Percentiles rank a stretch among this genome's conserved stretches.
These are phyloP conservation scores for Calonectria leucothoes DNA, from an alignment of 2,329 filamentous ascomycete species.

Conservation along the genomic window DNA sequence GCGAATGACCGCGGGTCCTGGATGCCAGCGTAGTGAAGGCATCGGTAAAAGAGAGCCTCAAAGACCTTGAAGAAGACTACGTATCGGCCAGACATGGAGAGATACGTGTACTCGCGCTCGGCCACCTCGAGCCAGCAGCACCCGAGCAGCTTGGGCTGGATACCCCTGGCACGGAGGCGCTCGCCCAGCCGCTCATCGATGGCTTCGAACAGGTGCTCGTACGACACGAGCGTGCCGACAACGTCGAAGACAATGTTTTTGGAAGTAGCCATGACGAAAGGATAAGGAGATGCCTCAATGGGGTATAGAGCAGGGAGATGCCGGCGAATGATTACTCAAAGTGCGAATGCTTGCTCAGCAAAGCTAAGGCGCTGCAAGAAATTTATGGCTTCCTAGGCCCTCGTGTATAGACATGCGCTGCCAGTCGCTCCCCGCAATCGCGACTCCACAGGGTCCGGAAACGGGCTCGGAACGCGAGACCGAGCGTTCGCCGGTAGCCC, in stretches of 20 bases:
- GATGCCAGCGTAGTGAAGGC: constrained; percentile 21
- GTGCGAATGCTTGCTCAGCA: background rate
- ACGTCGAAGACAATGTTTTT: constrained; percentile 36
- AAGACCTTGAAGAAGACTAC: constrained; percentile 23
- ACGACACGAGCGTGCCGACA: constrained; percentile 29
- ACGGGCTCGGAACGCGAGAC: background rate
- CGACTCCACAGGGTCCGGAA: background rate
- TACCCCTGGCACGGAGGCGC: constrained; percentile 9
- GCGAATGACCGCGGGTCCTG: constrained; percentile 14
- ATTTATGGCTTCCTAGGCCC: background rate
- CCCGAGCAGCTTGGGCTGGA: constrained; percentile 18
- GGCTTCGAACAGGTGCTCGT: constrained; percentile 24
- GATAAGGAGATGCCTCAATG: background rate
- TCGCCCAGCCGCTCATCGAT: constrained; percentile 15
- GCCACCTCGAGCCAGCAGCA: constrained; percentile 23
- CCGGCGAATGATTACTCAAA: background rate
- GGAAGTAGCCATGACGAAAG: background rate
- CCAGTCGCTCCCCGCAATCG: background rate
- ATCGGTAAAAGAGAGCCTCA: constrained; percentile 19
- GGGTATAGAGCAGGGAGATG: background rate
- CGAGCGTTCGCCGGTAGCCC: background rate
- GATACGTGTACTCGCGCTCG: constrained; percentile 22
- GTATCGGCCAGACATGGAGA: constrained; percentile 22
- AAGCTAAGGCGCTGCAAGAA: background rate
- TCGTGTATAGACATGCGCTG: background rate